Percentiles rank a stretch among this genome's conserved stretches.
Evolutionary conservation across 139 green algal genomes (phyloP).

Genomic region (Tetradesmus obliquus): DNA sequence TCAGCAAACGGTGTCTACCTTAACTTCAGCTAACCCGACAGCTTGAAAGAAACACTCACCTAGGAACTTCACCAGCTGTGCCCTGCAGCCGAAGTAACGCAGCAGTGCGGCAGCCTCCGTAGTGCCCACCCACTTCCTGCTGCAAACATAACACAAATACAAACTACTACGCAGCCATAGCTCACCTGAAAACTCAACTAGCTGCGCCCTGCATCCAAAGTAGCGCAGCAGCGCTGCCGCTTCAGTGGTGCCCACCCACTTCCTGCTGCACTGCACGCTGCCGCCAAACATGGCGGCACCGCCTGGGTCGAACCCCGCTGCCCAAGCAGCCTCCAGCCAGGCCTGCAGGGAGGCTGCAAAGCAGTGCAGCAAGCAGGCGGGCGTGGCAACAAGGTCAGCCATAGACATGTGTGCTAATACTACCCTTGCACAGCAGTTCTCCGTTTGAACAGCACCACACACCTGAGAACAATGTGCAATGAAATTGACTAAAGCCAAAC

Average conservation of each 20-base stretch:
- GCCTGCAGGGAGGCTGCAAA: slow-evolving; percentile 70
- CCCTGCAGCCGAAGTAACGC: slow-evolving; percentile 74
- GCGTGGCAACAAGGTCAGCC: background rate
- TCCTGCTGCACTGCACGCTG: slow-evolving; percentile 62
- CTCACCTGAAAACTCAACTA: slow-evolving; percentile 81
- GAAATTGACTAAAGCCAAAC: too few species aligned
- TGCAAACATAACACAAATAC: slow-evolving; percentile 22
- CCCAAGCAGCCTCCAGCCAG: slow-evolving; percentile 71
- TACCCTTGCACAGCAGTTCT: background rate
- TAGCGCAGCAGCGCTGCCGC: slow-evolving; percentile 77
- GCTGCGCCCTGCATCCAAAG: slow-evolving; percentile 75
- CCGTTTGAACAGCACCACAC: too few species aligned
- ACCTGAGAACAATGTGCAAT: too few species aligned
- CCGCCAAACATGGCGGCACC: slow-evolving; percentile 69
- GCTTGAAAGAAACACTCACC: background rate
- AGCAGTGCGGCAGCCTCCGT: slow-evolving; percentile 85
- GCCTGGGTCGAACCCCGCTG: slow-evolving; percentile 67
- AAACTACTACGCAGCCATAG: background rate
- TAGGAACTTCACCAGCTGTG: slow-evolving; percentile 85
- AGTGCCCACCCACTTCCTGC: slow-evolving; percentile 83
- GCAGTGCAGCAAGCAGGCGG: too few species aligned
- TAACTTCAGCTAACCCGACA: too few species aligned
- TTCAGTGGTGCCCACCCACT: slow-evolving; percentile 90
- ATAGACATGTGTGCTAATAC: background rate
- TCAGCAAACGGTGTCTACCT: too few species aligned